phyloP scores from a whole-genome alignment of 202 grass and related monocot species.

The Dendrocalamus latiflorus region DNA sequence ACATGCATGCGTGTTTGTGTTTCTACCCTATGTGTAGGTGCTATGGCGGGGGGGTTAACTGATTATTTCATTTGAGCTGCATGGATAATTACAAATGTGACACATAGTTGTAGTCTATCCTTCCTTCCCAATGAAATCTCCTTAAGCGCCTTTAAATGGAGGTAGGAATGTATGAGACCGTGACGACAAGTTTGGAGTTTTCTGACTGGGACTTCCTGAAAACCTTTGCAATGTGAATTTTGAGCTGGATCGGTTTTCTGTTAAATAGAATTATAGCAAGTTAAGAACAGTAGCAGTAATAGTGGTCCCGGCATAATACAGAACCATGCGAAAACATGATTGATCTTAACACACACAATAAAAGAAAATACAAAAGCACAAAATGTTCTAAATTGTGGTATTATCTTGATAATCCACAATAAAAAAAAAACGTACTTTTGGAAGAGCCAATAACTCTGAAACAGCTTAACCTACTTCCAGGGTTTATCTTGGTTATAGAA shows the following conservation, averaged over 20 bases:
- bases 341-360: too few relatives aligned
- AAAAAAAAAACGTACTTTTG: neutral
- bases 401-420: neutral
- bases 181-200: constrained; percentile 27
- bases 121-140: neutral
- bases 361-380: too few relatives aligned
- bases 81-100: neutral
- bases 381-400: too few relatives aligned
- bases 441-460: constrained; percentile 8
- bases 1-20: too few relatives aligned
- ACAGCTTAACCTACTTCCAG: neutral
- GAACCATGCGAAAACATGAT: too few relatives aligned
- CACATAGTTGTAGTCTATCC: neutral
- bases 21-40: too few relatives aligned
- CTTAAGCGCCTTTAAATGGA: neutral
- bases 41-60: too few relatives aligned
- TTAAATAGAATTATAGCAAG: neutral
- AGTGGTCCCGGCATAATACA: neutral
- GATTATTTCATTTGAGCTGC: neutral
- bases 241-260: too few relatives aligned
- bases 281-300: constrained; percentile 4
- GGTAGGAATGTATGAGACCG: constrained; percentile 3
- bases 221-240: constrained; percentile 56
- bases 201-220: constrained; percentile 39
- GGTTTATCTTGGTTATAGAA: neutral